Base-by-base conservation (phyloP, 345 rosid species). In the Brassica carinata region DNA sequence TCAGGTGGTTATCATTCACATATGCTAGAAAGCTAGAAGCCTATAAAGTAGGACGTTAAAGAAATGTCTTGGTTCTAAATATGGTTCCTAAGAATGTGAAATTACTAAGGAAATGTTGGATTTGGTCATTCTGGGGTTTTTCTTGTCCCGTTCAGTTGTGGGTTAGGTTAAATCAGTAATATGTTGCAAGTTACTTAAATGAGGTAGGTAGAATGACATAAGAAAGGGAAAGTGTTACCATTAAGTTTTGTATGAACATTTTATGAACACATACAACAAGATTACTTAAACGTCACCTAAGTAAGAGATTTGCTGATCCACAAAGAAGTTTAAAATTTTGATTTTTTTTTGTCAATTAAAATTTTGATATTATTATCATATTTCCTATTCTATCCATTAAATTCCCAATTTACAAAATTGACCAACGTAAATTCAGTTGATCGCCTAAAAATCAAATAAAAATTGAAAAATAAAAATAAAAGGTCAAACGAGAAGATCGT, bases 401-500 rank as follows among this genome's bases (percentile, higher is more conserved):
- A 10, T 8, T 13, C n/a, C 7, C 15, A 18, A 73, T 31, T 62
- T 74, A 82, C 79, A 74, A 59, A 30, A 64, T 70, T 81, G 33
- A 34, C 71, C 48, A 40, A 40, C 14, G 4, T n/a, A 48, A 48
- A 4, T 48, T 3, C 58, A 26, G 19, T n/a, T 63, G 11, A 43
- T 0, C 8, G 14, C 11, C 11, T 17, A 23, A 76, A 66, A 33
- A 34, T 19, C 2, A 38, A 68, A 15, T 27, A 1, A 75, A 76
- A 36, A 10, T 18, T 3, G 0, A 4, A 59, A 69, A 17, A 26
- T 69, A 7, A 0, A 58, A 57, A 48, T 11, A 48, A 15, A 26
- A 36, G 0, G 0, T 78, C 48, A 88, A 14, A 77, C 64, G 9
- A 87, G 81, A 65, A 92, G 78, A 79, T 94, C 97, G 38, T 94